These are phyloP conservation scores for Tribonema minus DNA, from an alignment of 108 stramenopile genomes.

Conservation along the genomic window DNA sequence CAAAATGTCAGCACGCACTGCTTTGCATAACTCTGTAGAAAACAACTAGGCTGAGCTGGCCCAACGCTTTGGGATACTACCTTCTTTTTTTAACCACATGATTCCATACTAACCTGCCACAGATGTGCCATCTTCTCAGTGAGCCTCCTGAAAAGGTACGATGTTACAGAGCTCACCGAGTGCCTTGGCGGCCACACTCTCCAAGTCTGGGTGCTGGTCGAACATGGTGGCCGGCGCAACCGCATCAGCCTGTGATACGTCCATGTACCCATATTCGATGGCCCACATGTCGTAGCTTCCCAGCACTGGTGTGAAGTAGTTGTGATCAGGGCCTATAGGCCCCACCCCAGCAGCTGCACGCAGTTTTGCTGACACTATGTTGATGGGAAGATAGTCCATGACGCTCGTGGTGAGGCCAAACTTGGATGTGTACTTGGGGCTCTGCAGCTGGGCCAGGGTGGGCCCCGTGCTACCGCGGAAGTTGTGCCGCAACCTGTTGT, in stretches of 20 bases:
- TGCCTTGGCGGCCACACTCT: background rate
- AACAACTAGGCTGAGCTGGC: too few species aligned
- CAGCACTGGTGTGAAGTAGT: slow-evolving; percentile 17
- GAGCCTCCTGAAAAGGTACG: too few species aligned
- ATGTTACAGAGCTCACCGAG: too few species aligned
- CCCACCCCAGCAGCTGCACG: too few species aligned
- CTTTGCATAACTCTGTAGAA: too few species aligned
- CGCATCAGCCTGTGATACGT: background rate
- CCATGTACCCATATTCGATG: slow-evolving; percentile 37
- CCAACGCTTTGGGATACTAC: too few species aligned
- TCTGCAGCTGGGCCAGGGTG: slow-evolving; percentile 23
- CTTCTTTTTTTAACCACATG: too few species aligned
- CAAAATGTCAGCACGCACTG: too few species aligned
- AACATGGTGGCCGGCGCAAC: background rate
- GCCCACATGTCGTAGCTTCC: slow-evolving; percentile 45
- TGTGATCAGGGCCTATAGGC: too few species aligned
- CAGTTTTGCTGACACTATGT: slow-evolving; percentile 33
- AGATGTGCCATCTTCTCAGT: too few species aligned
- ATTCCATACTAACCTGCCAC: too few species aligned
- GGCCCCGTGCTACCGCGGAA: slow-evolving; percentile 18
- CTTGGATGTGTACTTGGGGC: background rate
- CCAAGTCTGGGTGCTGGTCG: background rate
- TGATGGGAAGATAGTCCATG: slow-evolving; percentile 51
- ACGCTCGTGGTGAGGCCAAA: slow-evolving; percentile 27
- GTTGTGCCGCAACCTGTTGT: slow-evolving; percentile 48